Evolutionary conservation across 495 filamentous ascomycete species (phyloP), one percentile per base, ranked within the genome.

Genomic region (Tuber calosporum): DNA sequence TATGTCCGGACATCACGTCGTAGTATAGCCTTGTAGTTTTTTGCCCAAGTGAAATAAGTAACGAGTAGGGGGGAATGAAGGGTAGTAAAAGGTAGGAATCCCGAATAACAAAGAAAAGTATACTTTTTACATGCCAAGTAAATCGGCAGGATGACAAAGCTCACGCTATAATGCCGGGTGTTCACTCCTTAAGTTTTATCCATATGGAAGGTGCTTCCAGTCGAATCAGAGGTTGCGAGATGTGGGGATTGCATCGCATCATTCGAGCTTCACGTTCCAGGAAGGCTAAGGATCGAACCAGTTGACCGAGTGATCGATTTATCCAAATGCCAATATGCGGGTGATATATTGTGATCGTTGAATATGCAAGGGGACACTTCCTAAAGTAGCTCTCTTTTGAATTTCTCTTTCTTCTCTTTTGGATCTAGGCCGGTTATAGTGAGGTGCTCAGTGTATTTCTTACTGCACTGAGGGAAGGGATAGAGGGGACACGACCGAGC

Each of bases 1-100:
- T 87, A 86, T 87, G 93, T 77, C 83, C 84, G 72, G 90, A 85
- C 92, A 93, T 93, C 74, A 34, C 53, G 53, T 34, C 26, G 53
- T 30, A 62, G 26, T 19, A 30, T 58, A 62, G 30, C 53, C 26
- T 34, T 62, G 26, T 62, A 62, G 53, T 62, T 34, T 58, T 30
- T 30, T n/a, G 53, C 11, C 13, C 26, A 58, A 62, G 53, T 34
- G 26, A 62, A 62, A 62, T 34, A 19, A 13, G 53, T 62, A 26
- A 17, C 42, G 42, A 43, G 42, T 19, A 43, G 42, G 53, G 26
- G 5, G 53, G 26, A 30, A 62, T 62, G 53, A 62, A 62, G 4
- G 53, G 53, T 17, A 62, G 53, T 19, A 34, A 62, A 17, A 34
- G 53, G 53, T 62, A 34, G 26, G 53, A 62, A 62, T 2, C 53